These are phyloP conservation scores for Stromatinia cepivora DNA, from an alignment of 2,329 filamentous ascomycete genomes.

Conservation along the genomic window DNA sequence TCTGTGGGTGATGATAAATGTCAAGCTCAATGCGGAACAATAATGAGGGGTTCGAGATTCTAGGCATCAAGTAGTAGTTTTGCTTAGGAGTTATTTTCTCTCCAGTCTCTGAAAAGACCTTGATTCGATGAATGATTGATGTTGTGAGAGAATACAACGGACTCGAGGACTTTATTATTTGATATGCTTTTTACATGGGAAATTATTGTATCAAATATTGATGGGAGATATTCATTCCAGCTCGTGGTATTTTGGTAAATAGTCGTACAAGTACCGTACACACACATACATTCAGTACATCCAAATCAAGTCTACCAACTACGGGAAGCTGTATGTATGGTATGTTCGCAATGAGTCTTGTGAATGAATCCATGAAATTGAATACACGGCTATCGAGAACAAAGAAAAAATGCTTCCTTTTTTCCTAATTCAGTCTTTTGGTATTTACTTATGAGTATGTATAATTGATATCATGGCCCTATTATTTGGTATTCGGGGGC, in stretches of 20 bases:
- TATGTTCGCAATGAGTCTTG: not conserved
- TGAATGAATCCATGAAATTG: not conserved
- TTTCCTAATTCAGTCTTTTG: not conserved
- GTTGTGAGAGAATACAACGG: not conserved
- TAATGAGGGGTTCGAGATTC: slow-evolving; percentile 18
- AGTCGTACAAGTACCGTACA: not conserved
- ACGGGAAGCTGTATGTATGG: not conserved
- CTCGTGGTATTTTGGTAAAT: not conserved
- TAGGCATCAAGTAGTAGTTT: not conserved
- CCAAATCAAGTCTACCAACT: not conserved
- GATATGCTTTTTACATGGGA: not conserved
- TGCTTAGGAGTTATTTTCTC: not conserved
- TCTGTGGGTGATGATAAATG: not conserved
- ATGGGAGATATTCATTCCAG: not conserved
- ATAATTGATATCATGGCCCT: not conserved
- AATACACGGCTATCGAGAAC: not conserved
- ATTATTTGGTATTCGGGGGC: not conserved
- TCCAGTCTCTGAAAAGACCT: not conserved
- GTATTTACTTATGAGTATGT: no score
- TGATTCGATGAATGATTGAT: not conserved
- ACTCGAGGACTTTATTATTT: not conserved
- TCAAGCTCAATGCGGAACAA: slow-evolving; percentile 13
- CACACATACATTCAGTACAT: not conserved
- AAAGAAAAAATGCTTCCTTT: not conserved
- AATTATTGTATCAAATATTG: not conserved